Base-by-base conservation (phyloP, 2,329 filamentous ascomycete genomes). In the Penicillium capsulatum region DNA sequence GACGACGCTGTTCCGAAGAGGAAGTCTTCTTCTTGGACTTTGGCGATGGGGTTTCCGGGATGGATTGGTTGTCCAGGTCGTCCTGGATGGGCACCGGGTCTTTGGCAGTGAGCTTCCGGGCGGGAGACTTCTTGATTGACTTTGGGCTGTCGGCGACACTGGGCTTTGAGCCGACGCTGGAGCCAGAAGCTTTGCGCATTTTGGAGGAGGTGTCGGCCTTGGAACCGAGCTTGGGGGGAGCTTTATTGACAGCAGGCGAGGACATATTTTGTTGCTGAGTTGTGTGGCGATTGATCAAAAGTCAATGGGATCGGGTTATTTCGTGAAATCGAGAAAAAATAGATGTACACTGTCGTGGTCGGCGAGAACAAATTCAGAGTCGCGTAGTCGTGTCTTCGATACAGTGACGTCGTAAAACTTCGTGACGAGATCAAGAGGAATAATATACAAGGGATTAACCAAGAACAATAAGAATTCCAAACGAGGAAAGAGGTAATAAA, bases 1-100 rank as follows among this genome's bases (percentile, higher is more conserved):
- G 45, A 20, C 50, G 53, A 17, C 57, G 55, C 30, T 60, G 57
- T 32, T 60, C 57, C 3, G 51, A 41, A 2, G 45, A 38, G 15
- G 22, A 24, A n/a, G 15, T 17, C 38, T 43, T 51, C 35, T 40
- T 54, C 45, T 48, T 55, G 7, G 46, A 53, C 27, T 55, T 50
- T 8, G 49, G 51, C 3, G 55, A 55, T 2, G 54, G 53, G 0
- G 50, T 54, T 22, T 45, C 47, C 7, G 47, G 54, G n/a, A 51
- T 37, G 1, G 47, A 54, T 17, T 41, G 36, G 14, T 54, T 44
- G 11, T 49, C 40, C 8, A 30, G 17, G 3, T 54, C 47, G 22
- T 56, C 50, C 17, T 49, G 34, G 26, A 50, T 43, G 9, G 45
- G 48, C 24, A 55, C 33, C 14, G 52, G 51, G 7, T 43, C 44